Base-by-base conservation (phyloP, 352 stramenopile species). In the Aphanomyces invadans region DNA sequence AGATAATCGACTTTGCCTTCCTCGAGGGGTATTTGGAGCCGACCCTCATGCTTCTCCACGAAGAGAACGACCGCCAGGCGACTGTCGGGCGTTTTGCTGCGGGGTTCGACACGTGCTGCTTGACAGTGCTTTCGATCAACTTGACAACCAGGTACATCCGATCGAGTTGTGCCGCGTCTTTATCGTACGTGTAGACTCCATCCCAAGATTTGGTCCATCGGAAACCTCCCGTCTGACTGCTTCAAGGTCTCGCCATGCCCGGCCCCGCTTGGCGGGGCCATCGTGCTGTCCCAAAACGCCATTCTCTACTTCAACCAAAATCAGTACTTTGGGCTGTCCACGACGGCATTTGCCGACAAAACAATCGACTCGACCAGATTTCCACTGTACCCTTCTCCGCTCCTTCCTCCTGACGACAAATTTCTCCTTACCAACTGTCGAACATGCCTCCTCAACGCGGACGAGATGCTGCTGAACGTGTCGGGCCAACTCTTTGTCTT, bases 221-320 rank as follows among this genome's bases (percentile, higher is more conserved):
- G 88, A 57, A 89, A 89, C 19, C 71, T 95, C 1, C 86, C 86
- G 12, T 91, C 83, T 4, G 83, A 95, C 59, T 87, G 76, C 46
- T 90, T 91, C 61, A 70, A 74, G 0, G 66, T 95, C 12, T 83
- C 90, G 23, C 81, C 86, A 10, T 92, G 83, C 45, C 79, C 75
- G 62, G 76, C 79, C 25, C 84, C 86, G 0, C 72, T 95, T 0
- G 86, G 86, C 32, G 86, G 86, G 12, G 86, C 83, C 2, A 73
- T 95, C 3, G 77, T 95, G 12, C 72, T 92, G 23, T 87, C 83
- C 2, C 77, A 85, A 7, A 91, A 92, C 42, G 83, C 86, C 7
- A 79, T 95, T 31, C 67, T 95, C 15, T 95, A 95, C 59, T 95
- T 90, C 63, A 95, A 95, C 69, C 86, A 95, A 66, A 95, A 85